Evolutionary conservation across 2,329 filamentous ascomycete species (phyloP).

Genomic region (Thielaviopsis musarum): DNA sequence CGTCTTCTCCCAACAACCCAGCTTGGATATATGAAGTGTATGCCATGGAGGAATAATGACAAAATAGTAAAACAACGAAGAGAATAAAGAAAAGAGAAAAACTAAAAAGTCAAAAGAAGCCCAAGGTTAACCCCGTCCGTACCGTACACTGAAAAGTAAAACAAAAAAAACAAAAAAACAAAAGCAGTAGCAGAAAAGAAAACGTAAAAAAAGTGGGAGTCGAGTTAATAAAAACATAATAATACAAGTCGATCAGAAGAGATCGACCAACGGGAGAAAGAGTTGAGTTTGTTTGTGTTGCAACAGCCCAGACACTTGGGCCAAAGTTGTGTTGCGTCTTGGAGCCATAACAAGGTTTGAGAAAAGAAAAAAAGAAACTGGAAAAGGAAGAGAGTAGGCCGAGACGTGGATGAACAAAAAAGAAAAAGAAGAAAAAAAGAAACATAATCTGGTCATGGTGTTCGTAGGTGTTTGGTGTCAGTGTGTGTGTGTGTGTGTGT

Average conservation of each 20-base stretch:
- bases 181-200: background rate
- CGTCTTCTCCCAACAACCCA: conserved; percentile 1
- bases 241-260: background rate
- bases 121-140: background rate
- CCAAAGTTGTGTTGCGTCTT: background rate
- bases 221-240: background rate
- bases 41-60: background rate
- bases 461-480: background rate
- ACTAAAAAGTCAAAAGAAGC: background rate
- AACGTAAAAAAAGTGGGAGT: background rate
- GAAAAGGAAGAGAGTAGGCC: background rate
- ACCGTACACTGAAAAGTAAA: background rate
- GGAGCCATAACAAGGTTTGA: background rate
- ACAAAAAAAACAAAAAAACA: no score
- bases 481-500: no score
- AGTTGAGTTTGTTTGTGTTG: background rate
- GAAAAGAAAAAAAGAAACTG: background rate
- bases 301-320: no score
- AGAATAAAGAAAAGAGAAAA: background rate
- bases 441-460: background rate
- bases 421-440: background rate
- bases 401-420: background rate
- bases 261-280: background rate
- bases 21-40: background rate
- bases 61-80: no score